These are phyloP conservation scores for Coemansia sp. DNA, from an alignment of 192 early-diverging fungal genomes.

Conservation along the genomic window DNA sequence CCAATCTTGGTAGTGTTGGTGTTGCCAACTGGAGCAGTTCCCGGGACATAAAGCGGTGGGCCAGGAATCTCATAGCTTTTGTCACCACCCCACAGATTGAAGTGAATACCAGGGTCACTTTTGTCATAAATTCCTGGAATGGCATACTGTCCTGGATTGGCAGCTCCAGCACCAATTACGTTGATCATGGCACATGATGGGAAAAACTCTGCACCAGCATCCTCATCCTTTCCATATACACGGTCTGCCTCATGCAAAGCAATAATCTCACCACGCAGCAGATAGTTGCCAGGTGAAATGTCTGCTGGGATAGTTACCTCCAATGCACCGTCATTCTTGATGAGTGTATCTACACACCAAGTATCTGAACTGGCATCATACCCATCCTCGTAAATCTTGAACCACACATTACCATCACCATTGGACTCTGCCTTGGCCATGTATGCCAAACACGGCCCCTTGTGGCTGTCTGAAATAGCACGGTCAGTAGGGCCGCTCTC, in stretches of 20 bases:
- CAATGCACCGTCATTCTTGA: too few species aligned
- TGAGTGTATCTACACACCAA: constrained; percentile 2
- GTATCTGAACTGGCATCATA: constrained; percentile 15
- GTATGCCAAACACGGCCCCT: constrained; percentile 27
- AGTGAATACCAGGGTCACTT: constrained; percentile 15
- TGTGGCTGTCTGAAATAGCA: constrained; percentile 8
- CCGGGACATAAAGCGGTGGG: too few species aligned
- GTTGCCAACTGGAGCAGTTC: too few species aligned
- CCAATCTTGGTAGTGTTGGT: too few species aligned
- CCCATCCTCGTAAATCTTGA: constrained; percentile 36
- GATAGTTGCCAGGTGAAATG: too few species aligned
- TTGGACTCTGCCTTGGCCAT: constrained; percentile 18
- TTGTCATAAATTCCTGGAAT: constrained; percentile 25
- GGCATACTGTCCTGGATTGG: constrained; percentile 2
- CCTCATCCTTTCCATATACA: neutral
- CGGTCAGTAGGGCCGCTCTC: neutral
- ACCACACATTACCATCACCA: constrained; percentile 25
- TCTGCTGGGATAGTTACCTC: constrained; percentile 14
- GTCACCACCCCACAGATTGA: constrained; percentile 5
- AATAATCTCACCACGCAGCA: constrained; percentile 4
- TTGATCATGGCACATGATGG: neutral
- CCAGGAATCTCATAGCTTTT: constrained; percentile 9
- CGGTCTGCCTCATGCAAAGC: too few species aligned
- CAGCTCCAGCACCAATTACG: neutral
- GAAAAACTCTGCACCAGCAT: neutral